phyloP scores from a whole-genome alignment of 2,329 filamentous ascomycete species.

The Cadophora sp. region DNA sequence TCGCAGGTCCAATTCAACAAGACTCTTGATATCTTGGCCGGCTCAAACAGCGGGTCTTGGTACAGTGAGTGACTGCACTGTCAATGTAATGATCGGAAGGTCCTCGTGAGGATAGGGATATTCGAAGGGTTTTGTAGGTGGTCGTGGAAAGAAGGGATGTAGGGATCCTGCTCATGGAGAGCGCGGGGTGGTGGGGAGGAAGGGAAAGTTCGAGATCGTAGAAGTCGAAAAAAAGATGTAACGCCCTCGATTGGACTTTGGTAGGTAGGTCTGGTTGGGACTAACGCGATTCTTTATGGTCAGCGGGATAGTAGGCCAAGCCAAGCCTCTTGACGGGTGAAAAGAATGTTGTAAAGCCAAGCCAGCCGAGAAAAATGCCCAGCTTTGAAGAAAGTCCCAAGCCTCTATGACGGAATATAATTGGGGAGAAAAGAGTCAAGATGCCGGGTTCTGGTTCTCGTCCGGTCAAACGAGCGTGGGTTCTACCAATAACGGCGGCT shows the following conservation, averaged over 20 bases:
- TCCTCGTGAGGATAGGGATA: conserved; percentile 15
- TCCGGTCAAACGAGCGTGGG: not conserved
- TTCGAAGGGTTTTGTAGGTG: conserved; percentile 1
- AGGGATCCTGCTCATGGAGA: not conserved
- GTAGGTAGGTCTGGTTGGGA: not conserved
- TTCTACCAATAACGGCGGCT: not conserved
- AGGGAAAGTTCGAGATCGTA: not conserved
- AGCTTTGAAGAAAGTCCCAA: not conserved
- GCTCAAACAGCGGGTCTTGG: conserved; percentile 4
- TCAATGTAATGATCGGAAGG: conserved; percentile 19
- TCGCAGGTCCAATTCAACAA: conserved; percentile 49
- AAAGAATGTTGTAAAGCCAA: conserved; percentile 2
- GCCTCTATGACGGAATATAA: conserved; percentile 11
- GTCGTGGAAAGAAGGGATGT: not conserved
- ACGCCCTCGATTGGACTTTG: conserved; percentile 7
- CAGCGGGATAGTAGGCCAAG: conserved; percentile 8
- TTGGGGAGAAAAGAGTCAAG: conserved; percentile 6
- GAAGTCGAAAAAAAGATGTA: conserved; percentile 16
- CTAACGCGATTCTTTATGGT: conserved; percentile 16
- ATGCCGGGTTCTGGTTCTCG: conserved; percentile 1
- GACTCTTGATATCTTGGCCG: conserved; percentile 15
- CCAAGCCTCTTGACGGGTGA: conserved; percentile 2
- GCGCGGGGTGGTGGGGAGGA: not conserved
- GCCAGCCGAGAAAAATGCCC: conserved; percentile 11
- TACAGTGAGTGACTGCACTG: not conserved